phyloP scores from a whole-genome alignment of 2,329 filamentous ascomycete species.

The Colletotrichum tropicale region DNA sequence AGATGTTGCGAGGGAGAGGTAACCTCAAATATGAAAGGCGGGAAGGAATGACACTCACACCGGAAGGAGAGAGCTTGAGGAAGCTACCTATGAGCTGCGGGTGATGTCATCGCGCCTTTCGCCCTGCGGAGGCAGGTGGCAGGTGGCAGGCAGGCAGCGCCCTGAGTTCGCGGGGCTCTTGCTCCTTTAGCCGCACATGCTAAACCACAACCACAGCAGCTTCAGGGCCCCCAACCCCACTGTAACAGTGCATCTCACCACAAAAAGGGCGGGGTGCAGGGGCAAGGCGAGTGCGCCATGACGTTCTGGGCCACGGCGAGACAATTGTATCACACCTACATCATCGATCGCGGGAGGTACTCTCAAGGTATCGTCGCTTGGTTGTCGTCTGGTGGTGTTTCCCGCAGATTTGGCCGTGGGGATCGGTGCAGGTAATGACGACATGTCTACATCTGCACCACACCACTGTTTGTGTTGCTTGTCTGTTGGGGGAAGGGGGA shows the following conservation, averaged over 20 bases:
- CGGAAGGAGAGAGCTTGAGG: neutral
- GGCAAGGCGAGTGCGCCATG: neutral
- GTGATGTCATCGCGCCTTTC: conserved; percentile 10
- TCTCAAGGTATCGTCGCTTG: neutral
- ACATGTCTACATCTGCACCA: neutral
- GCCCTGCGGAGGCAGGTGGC: neutral
- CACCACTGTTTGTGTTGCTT: neutral
- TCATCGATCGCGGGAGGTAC: conserved; percentile 13
- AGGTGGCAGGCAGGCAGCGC: neutral
- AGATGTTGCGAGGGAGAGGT: neutral
- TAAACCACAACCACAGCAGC: neutral
- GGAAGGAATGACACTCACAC: neutral
- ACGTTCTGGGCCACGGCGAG: conserved; percentile 12
- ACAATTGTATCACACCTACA: conserved; percentile 22
- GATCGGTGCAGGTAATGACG: neutral
- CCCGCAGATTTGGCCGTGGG: neutral
- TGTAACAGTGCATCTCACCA: neutral
- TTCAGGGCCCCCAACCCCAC: neutral
- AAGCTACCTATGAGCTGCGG: conserved; percentile 2
- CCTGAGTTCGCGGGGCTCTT: neutral
- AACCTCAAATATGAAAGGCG: neutral
- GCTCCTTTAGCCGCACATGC: neutral
- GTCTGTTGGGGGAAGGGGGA: too few relatives aligned
- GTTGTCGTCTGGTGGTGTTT: neutral
- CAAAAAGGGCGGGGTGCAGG: neutral